Base-by-base conservation (phyloP, 2,329 filamentous ascomycete species). In the Aspergillus fumigatiaffinis region DNA sequence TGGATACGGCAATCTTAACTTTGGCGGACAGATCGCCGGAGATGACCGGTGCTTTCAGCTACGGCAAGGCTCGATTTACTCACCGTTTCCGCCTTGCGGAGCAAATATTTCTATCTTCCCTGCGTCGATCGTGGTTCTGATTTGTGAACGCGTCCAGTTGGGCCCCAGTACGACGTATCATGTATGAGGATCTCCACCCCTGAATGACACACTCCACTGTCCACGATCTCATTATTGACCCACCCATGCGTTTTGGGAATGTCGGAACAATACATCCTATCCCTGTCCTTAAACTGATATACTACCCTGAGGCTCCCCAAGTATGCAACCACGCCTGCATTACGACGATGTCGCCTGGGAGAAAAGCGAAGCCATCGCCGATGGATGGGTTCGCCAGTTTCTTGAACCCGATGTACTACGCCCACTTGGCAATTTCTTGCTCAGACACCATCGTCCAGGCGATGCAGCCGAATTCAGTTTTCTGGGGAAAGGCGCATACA, bases 261-360 rank as follows among this genome's bases (percentile, higher is more conserved):
- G 28, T 29, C 12, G 28, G 3, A 29, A 29, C 32, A 35, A 17
- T 35, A 5, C 14, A 38, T 38, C 6, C 14, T 17, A 17, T 38
- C 5, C 14, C 32, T 17, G 4, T 35, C 14, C 12, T 38, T 1
- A 14, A 32, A 7, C 14, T 17, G 32, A 38, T 3, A 38, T 38
- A 26, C 6, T 7, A 14, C 32, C 5, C 14, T 35, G 14, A 35
- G 32, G 5, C 32, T 35, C 32, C 12, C 14, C 5, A 35, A 17
- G 32, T 38, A 38, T 38, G 32, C 32, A 38, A 38, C 32, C 32
- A 17, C 32, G 32, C 2, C 14, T 38, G 5, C 14, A 14, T 14
- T 38, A 17, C 14, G 58, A 58, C 42, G 53, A 60, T 42, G 44
- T 48, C 7, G 53, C 58, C 26, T 58, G 56, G 56, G 58, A 60